Conservation (phyloP, 1,284 basidiomycete species). For the Xerocomus amazonicus region DNA sequence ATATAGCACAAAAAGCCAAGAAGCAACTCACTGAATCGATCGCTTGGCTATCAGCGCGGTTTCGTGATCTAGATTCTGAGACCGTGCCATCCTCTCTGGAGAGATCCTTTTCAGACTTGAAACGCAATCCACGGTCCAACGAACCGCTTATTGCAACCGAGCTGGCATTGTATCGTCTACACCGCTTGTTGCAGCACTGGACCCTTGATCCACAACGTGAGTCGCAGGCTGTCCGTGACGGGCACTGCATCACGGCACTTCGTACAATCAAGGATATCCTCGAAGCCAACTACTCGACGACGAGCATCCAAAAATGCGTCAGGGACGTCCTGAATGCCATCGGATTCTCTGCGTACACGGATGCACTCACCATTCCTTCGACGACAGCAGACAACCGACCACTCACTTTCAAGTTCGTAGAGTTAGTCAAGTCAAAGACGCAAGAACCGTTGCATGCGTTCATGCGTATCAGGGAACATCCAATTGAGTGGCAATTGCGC, state of each 20-base stretch:
- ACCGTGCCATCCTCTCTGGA: conserved; percentile 22
- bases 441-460: conserved; percentile 42
- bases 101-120: conserved; percentile 29
- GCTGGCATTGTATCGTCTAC: conserved; percentile 48
- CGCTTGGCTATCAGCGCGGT: conserved; percentile 19
- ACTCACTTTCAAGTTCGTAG: conserved; percentile 53
- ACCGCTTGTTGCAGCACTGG: conserved; percentile 53
- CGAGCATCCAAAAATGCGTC: conserved; percentile 37
- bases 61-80: conserved; percentile 33
- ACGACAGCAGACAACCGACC: conserved; percentile 32
- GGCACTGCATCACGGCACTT: conserved; percentile 43
- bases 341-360: conserved; percentile 43
- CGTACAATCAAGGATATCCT: conserved; percentile 44
- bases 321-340: conserved; percentile 40
- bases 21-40: conserved; percentile 22
- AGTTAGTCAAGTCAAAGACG: conserved; percentile 47
- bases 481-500: conserved; percentile 61
- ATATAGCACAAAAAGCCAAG: conserved; percentile 23
- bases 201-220: conserved; percentile 41
- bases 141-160: conserved; percentile 48
- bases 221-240: conserved; percentile 39
- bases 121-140: conserved; percentile 39
- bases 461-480: conserved; percentile 55
- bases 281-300: conserved; percentile 37
- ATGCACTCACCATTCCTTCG: conserved; percentile 22